Evolutionary conservation across 352 stramenopile species (phyloP).

Genomic region (Phytophthora palmivora): DNA sequence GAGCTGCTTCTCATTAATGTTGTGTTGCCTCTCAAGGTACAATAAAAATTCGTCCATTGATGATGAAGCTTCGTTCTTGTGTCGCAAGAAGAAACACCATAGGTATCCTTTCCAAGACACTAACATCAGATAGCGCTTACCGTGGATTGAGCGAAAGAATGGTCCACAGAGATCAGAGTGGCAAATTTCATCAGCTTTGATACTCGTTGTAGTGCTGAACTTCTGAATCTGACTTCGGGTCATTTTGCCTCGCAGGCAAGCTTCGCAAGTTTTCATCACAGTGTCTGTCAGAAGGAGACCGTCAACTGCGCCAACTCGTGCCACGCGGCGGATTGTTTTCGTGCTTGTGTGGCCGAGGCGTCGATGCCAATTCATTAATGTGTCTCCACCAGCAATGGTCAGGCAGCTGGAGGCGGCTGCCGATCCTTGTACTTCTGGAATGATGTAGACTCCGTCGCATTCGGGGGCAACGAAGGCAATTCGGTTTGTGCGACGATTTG

Average conservation of each 20-base stretch:
- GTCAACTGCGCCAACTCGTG: background rate
- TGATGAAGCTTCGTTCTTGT: background rate
- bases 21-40: background rate
- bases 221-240: background rate
- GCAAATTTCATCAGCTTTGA: background rate
- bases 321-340: background rate
- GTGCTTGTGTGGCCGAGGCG: background rate
- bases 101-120: background rate
- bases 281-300: background rate
- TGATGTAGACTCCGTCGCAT: too few relatives aligned
- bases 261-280: background rate
- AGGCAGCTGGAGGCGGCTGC: too few relatives aligned
- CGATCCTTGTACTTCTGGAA: too few relatives aligned
- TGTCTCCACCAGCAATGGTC: background rate
- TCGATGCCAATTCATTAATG: background rate
- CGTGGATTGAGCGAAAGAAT: background rate
- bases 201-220: background rate
- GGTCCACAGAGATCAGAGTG: conserved; percentile 2
- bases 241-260: background rate
- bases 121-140: conserved; percentile 1
- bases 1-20: background rate
- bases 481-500: too few relatives aligned
- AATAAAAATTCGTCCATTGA: background rate
- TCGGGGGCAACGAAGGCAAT: too few relatives aligned
- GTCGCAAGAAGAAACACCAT: conserved; percentile 2